These are phyloP conservation scores for Fusarium azukiicola DNA, from an alignment of 2,329 filamentous ascomycete genomes.

Conservation along the genomic window DNA sequence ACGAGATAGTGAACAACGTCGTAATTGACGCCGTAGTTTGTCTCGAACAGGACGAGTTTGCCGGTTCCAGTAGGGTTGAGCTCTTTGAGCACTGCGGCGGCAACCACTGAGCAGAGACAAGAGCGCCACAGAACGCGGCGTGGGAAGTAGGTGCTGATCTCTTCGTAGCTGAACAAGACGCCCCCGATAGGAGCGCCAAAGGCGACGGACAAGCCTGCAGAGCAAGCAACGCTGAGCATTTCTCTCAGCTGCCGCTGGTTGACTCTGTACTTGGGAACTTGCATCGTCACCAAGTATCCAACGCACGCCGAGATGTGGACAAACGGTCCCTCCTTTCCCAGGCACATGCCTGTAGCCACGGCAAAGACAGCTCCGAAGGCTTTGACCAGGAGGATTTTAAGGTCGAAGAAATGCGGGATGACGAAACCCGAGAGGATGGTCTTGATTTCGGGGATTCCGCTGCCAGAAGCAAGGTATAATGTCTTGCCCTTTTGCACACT, in stretches of 20 bases:
- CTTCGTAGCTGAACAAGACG: conserved; percentile 44
- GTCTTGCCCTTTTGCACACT: not conserved
- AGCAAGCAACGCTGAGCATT: conserved; percentile 43
- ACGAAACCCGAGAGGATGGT: conserved; percentile 36
- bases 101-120: conserved; percentile 39
- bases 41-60: conserved; percentile 43
- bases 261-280: conserved; percentile 33
- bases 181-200: conserved; percentile 43
- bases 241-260: conserved; percentile 37
- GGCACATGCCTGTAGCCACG: conserved; percentile 43
- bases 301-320: conserved; percentile 45
- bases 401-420: conserved; percentile 40
- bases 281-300: conserved; percentile 33
- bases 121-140: conserved; percentile 37
- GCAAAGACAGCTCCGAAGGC: conserved; percentile 41
- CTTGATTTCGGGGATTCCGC: conserved; percentile 45
- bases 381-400: conserved; percentile 41
- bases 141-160: conserved; percentile 47
- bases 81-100: conserved; percentile 38
- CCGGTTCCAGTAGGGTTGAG: conserved; percentile 40
- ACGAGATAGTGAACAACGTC: conserved; percentile 34
- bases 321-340: conserved; percentile 43
- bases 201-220: conserved; percentile 36
- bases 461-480: conserved; percentile 46
- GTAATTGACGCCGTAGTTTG: conserved; percentile 45